A percentile compares a stretch with the other conserved stretches of the same genome.
phyloP scores from a whole-genome alignment of 352 stramenopile genomes.

The Globisporangium emineosum region DNA sequence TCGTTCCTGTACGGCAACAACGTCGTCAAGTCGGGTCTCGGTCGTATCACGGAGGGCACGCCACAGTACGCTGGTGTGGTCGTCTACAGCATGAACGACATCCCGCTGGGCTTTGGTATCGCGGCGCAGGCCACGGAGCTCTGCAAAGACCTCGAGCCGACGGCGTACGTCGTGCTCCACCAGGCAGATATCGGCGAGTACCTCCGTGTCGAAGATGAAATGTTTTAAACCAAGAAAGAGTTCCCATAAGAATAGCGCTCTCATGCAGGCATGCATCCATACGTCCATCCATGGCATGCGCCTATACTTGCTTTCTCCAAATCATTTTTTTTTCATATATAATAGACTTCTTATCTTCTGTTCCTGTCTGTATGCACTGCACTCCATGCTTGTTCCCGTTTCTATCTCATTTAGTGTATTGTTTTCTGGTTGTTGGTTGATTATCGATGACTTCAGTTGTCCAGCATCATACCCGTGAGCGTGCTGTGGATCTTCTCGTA shows the following conservation, averaged over 20 bases:
- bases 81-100: constrained; percentile 98
- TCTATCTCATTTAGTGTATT: not conserved
- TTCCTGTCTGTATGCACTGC: constrained; percentile 1
- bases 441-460: constrained; percentile 24
- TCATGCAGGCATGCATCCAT: not conserved
- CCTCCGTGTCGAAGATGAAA: constrained; percentile 97
- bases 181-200: constrained; percentile 99
- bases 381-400: constrained; percentile 17
- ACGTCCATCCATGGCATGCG: not conserved
- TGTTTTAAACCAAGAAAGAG: constrained; percentile 83
- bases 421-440: not conserved
- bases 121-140: constrained; percentile 95
- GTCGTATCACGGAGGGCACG: constrained; percentile 96
- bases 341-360: constrained; percentile 48
- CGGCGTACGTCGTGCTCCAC: constrained; percentile 97
- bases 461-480: constrained; percentile 46
- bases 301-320: constrained; percentile 1
- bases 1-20: constrained; percentile 99
- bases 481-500: constrained; percentile 81
- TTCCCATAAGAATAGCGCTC: not conserved
- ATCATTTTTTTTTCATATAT: constrained; percentile 46
- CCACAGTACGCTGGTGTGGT: constrained; percentile 98
- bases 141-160: constrained; percentile 95
- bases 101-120: constrained; percentile 98
- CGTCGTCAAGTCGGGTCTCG: constrained; percentile 97